Evolutionary conservation across 2,329 filamentous ascomycete species (phyloP).

Genomic region (Cryphonectria parasitica): DNA sequence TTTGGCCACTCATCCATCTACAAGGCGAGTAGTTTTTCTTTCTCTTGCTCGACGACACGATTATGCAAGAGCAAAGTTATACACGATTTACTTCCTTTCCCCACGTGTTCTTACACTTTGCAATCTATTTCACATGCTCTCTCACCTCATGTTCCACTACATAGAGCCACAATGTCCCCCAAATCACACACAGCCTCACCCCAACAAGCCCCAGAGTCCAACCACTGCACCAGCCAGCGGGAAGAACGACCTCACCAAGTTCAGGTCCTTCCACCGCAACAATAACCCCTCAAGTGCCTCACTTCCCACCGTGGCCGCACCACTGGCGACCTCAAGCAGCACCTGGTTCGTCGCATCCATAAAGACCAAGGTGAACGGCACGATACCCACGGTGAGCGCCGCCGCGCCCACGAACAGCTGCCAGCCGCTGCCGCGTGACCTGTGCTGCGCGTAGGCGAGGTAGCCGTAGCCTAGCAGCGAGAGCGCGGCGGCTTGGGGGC

Average conservation of each 20-base stretch:
- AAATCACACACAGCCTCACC: background rate
- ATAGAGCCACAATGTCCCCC: background rate
- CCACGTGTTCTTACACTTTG: background rate
- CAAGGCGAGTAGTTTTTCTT: background rate
- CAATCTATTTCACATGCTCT: background rate
- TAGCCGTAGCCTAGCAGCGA: slow-evolving; percentile 42
- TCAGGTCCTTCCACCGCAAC: slow-evolving; percentile 36
- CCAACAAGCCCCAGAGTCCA: slow-evolving; percentile 36
- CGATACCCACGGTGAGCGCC: slow-evolving; percentile 41
- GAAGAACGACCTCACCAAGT: slow-evolving; percentile 34
- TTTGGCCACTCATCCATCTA: background rate
- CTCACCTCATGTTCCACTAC: background rate
- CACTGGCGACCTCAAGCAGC: slow-evolving; percentile 34
- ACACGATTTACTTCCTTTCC: no score
- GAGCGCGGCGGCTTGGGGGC: slow-evolving; percentile 42
- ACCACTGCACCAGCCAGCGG: slow-evolving; percentile 37
- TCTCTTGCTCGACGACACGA: background rate
- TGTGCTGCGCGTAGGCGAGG: slow-evolving; percentile 42
- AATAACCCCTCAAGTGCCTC: slow-evolving; percentile 34
- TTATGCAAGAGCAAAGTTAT: no score
- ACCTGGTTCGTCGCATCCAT: slow-evolving; percentile 44
- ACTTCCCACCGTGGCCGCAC: slow-evolving; percentile 32
- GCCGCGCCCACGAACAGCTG: slow-evolving; percentile 40
- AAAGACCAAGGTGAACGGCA: slow-evolving; percentile 45
- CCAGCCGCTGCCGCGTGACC: slow-evolving; percentile 37